phyloP scores from a whole-genome alignment of 192 early-diverging fungal genomes.

The Podila epigama region DNA sequence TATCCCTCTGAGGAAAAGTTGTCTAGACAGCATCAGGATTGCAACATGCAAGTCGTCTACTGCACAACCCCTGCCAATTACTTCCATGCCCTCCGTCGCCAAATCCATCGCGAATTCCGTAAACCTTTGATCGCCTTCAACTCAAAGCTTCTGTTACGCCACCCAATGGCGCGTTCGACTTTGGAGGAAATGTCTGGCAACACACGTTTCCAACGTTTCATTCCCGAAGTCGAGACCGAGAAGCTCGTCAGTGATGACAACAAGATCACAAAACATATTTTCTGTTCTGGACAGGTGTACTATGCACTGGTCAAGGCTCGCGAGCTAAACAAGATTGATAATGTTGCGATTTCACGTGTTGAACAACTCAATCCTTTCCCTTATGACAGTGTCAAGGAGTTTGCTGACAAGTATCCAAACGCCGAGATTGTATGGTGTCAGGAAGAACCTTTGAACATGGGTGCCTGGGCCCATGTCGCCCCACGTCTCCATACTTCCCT shows the following conservation, averaged over 20 bases:
- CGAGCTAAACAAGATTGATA: conserved; percentile 86
- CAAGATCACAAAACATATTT: conserved; percentile 89
- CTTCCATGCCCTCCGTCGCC: conserved; percentile 94
- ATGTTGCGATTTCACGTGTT: conserved; percentile 92
- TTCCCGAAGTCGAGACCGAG: conserved; percentile 91
- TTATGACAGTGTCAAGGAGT: conserved; percentile 86
- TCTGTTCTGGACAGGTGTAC: conserved; percentile 98
- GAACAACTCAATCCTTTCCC: conserved; percentile 98
- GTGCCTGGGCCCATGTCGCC: conserved; percentile 88
- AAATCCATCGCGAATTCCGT: conserved; percentile 96
- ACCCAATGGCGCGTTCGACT: conserved; percentile 88
- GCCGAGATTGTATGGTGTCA: conserved; percentile 94
- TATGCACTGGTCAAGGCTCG: conserved; percentile 90
- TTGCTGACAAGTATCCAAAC: conserved; percentile 90
- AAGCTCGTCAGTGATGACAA: conserved; percentile 80
- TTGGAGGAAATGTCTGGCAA: conserved; percentile 82
- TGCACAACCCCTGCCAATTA: conserved; percentile 95
- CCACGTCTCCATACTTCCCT: conserved; percentile 87
- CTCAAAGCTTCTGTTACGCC: conserved; percentile 92
- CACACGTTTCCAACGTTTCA: conserved; percentile 88
- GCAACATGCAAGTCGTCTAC: conserved; percentile 98
- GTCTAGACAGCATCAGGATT: conserved; percentile 95
- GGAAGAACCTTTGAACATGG: conserved; percentile 96
- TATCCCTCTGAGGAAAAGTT: conserved; percentile 81
- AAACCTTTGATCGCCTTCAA: conserved; percentile 84